Base-by-base conservation (phyloP, 257 asterid genomes). In the Verbena officinalis region DNA sequence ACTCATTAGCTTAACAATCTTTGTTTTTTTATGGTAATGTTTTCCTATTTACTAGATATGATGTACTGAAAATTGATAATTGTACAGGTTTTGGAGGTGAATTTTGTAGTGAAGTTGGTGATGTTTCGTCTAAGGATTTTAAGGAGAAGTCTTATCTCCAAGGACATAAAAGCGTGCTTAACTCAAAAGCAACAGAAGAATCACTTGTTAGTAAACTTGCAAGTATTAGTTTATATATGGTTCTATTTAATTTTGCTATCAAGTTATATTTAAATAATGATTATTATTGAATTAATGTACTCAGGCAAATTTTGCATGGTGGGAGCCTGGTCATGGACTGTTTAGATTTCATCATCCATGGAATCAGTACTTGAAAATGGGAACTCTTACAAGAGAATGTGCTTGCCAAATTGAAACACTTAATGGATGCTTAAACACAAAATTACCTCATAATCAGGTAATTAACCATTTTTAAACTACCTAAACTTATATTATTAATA, bases 281-380 rank as follows among this genome's bases (percentile, higher is more conserved):
- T 5, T 9, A 36, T 36, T 36, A 9, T 7, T 36, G 11, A 36
- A 3, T 12, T 6, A 34, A 33, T 33, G 9, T 67, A 55, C n/a
- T 19, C 74, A 88, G 96, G 95, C 92, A 56, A 89, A 82, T 64
- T 76, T 76, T 54, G 95, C 95, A 0, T 75, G 92, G 90, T 86
- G 95, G 96, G 96, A 89, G 61, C 86, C 89, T 9, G 57, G 78
- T 10, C 95, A 84, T 50, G 92, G 90, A 4, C 33, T 73, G 7
- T 86, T 86, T 15, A 65, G 67, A 30, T 76, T 71, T 7, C 38
- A 64, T 52, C 90, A 83, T 66, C 96, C 96, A 14, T 83, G 95
- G 96, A 80, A 84, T 43, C 83, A 76, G 5, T 88, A 88, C 65
- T 74, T 78, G 75, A 86, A 84, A 30, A 68, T 82, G n/a, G 88